These are phyloP conservation scores for Claviceps fusiformis DNA, from an alignment of 2,329 filamentous ascomycete genomes.

Conservation along the genomic window DNA sequence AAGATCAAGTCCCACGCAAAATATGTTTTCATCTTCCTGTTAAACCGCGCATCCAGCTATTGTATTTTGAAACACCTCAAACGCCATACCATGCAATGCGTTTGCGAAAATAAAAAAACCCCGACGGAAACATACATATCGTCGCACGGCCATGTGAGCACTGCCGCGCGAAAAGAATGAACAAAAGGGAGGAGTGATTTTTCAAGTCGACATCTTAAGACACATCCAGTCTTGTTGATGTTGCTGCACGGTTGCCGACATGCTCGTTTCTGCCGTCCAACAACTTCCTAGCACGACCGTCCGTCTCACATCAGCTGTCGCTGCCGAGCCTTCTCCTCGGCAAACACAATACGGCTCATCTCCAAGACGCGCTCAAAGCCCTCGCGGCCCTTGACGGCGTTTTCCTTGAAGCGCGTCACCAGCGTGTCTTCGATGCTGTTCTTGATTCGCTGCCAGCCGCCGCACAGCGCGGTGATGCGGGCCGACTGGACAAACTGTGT, in stretches of 20 bases:
- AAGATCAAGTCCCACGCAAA: neutral
- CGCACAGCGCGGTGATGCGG: conserved; percentile 84
- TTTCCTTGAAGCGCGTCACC: conserved; percentile 80
- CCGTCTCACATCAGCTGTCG: conserved; percentile 8
- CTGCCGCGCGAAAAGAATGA: neutral
- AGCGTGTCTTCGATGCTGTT: conserved; percentile 91
- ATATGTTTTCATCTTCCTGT: neutral
- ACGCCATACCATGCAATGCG: conserved; percentile 2
- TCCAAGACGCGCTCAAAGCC: conserved; percentile 91
- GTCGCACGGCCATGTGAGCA: neutral
- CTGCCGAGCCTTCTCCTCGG: conserved; percentile 63
- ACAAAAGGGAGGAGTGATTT: neutral
- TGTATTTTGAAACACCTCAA: neutral
- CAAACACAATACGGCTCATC: conserved; percentile 84
- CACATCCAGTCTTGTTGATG: no score
- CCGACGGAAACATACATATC: neutral
- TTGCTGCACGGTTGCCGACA: no score
- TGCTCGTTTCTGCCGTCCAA: no score
- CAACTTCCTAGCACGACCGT: no score
- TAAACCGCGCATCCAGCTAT: neutral
- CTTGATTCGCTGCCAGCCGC: conserved; percentile 94
- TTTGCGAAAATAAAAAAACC: neutral
- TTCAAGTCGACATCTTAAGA: neutral
- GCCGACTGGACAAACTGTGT: conserved; percentile 85
- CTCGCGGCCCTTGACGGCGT: conserved; percentile 78